Conservation (phyloP, 1,139 yeast species). For the Blastobotrys raffinosifermentans region DNA sequence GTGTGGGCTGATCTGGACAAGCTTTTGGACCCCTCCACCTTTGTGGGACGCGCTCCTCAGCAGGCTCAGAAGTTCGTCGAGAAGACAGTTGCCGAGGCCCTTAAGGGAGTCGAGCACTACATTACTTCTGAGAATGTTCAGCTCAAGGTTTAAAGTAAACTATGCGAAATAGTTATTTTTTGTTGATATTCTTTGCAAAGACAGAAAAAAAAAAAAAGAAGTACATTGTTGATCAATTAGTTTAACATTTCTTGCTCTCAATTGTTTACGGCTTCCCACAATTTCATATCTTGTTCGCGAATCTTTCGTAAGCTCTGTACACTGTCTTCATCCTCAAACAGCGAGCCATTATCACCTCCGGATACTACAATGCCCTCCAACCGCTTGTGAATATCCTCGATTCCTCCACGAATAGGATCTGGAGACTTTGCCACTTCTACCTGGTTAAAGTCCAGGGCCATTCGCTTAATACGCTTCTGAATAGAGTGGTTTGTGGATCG, state of each 20-base stretch:
- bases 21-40: constrained; percentile 85
- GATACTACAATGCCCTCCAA: too few species aligned
- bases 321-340: constrained; percentile 14
- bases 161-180: neutral
- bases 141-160: constrained; percentile 21
- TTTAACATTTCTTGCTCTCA: neutral
- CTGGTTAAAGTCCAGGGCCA: constrained; percentile 21
- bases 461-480: constrained; percentile 18
- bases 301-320: constrained; percentile 11
- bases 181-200: neutral
- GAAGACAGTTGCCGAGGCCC: constrained; percentile 77
- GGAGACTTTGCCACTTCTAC: too few species aligned
- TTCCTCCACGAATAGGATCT: too few species aligned
- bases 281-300: neutral
- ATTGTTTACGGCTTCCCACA: neutral
- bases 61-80: constrained; percentile 92
- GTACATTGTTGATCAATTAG: too few species aligned
- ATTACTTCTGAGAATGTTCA: constrained; percentile 62
- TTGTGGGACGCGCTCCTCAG: constrained; percentile 98
- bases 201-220: too few species aligned
- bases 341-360: too few species aligned
- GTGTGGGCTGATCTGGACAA: constrained; percentile 76
- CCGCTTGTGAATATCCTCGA: too few species aligned
- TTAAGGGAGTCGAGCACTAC: constrained; percentile 57
- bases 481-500: constrained; percentile 23